phyloP scores from a whole-genome alignment of 108 stramenopile species.

The Nitzschia palea region DNA sequence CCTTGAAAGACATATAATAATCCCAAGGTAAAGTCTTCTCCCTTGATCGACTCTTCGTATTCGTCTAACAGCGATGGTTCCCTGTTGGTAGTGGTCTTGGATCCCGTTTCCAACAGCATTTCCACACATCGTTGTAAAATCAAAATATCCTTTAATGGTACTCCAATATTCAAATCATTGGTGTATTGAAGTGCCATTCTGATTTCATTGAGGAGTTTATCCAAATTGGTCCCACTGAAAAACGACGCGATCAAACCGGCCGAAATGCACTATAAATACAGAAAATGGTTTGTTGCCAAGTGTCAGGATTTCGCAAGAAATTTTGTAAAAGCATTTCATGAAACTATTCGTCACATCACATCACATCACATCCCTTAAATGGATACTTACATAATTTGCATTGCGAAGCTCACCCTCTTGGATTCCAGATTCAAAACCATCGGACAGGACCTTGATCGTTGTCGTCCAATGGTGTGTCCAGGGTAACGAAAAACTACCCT shows the following conservation, averaged over 20 bases:
- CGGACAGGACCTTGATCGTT: neutral
- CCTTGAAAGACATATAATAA: neutral
- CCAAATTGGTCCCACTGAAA: neutral
- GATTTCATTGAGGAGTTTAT: neutral
- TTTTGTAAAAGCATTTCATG: neutral
- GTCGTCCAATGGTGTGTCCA: neutral
- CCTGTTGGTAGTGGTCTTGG: neutral
- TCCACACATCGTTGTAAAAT: neutral
- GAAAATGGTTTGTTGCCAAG: neutral
- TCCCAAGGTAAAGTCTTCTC: neutral
- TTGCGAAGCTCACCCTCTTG: neutral
- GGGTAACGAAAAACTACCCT: neutral
- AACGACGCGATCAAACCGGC: neutral
- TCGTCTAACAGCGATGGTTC: neutral
- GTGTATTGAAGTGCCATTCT: neutral
- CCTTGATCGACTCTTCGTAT: neutral
- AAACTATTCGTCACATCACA: neutral
- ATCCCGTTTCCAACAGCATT: neutral
- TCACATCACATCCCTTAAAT: neutral
- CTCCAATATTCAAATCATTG: neutral
- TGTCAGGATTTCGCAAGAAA: neutral
- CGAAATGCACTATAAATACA: neutral
- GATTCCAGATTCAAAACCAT: conserved; percentile 4
- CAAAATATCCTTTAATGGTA: neutral
- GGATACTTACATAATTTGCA: conserved; percentile 6